phyloP scores from a whole-genome alignment of 768 basidiomycete genomes.

The Hericium coralloides region DNA sequence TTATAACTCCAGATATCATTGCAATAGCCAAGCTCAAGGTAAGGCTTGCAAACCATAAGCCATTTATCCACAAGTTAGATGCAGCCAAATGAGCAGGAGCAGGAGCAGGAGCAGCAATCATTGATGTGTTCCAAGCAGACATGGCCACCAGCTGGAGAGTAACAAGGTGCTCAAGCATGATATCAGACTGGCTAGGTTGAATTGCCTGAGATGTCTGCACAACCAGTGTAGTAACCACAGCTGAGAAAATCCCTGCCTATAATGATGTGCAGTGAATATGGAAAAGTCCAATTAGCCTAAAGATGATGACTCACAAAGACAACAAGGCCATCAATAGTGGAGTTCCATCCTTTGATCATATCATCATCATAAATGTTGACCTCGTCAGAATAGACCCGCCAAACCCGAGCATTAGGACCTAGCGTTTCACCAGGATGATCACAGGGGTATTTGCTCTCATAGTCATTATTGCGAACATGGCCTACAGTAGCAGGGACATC shows the following conservation, averaged over 20 bases:
- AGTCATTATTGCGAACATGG: not conserved
- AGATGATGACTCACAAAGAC: not conserved
- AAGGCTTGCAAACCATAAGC: not conserved
- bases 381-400: not conserved
- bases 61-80: not conserved
- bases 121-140: not conserved
- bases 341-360: not conserved
- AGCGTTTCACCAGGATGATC: not conserved
- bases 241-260: not conserved
- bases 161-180: not conserved
- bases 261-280: not conserved
- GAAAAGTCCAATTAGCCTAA: not conserved
- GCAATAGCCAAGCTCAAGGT: not conserved
- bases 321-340: not conserved
- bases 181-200: not conserved
- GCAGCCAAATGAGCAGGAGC: not conserved
- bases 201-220: not conserved
- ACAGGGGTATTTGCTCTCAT: not conserved
- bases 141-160: not conserved
- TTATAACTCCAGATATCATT: not conserved
- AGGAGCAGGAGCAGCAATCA: not conserved
- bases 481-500: not conserved
- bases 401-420: not conserved
- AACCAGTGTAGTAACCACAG: not conserved
- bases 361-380: not conserved